A percentile compares a stretch with the other conserved stretches of the same genome.
Conservation (phyloP, 306 rosid species). For the Rosa rugosa region DNA sequence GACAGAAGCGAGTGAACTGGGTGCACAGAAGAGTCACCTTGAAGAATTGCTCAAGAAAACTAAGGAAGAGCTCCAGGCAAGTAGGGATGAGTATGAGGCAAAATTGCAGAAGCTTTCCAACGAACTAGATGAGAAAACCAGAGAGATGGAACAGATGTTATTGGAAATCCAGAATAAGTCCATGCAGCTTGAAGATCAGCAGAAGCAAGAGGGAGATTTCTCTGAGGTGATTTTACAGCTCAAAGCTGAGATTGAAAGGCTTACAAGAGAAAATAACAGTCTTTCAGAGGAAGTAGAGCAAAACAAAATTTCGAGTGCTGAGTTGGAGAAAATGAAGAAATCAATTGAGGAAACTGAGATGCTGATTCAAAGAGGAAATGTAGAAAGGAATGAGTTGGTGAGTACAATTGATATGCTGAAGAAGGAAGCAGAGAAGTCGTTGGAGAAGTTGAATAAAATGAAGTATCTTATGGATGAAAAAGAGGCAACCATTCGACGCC, state of each 20-base stretch:
- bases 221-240: constrained; percentile 54
- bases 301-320: constrained; percentile 37
- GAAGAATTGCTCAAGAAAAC: constrained; percentile 57
- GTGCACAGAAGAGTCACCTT: constrained; percentile 49
- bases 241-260: constrained; percentile 58
- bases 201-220: constrained; percentile 51
- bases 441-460: constrained; percentile 46
- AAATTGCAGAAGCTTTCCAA: constrained; percentile 51
- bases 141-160: constrained; percentile 49
- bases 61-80: constrained; percentile 56
- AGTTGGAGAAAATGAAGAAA: constrained; percentile 57
- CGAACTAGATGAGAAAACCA: constrained; percentile 47
- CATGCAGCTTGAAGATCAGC: constrained; percentile 55
- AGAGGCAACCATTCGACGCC: constrained; percentile 35
- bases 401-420: constrained; percentile 45
- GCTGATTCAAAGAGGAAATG: constrained; percentile 43
- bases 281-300: constrained; percentile 49
- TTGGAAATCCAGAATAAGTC: constrained; percentile 63
- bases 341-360: constrained; percentile 55
- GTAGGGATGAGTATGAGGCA: constrained; percentile 43
- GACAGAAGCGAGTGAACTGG: constrained; percentile 67
- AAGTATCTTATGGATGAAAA: constrained; percentile 52
- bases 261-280: constrained; percentile 40
- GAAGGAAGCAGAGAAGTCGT: constrained; percentile 59
- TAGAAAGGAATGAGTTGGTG: constrained; percentile 58